Conservation (phyloP, 139 green algal species). For the Diplosphaera chodatii region DNA sequence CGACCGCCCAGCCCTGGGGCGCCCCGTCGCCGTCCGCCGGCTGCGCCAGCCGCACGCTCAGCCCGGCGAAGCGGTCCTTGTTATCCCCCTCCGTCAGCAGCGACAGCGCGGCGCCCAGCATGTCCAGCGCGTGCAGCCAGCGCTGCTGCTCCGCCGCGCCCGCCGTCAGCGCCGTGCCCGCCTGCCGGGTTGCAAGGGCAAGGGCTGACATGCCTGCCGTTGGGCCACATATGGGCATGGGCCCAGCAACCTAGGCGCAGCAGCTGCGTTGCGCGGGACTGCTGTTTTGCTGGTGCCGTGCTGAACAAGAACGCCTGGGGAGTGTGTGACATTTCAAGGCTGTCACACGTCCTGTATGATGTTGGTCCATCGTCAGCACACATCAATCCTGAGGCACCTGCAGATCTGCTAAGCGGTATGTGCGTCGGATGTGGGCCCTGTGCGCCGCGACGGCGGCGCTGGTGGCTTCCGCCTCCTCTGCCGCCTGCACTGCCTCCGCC, state of each 20-base stretch:
- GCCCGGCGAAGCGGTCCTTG: constrained; percentile 32
- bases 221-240: no score
- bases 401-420: constrained; percentile 51
- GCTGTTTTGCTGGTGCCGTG: no score
- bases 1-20: not conserved
- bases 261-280: no score
- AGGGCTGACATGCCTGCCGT: no score
- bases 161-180: constrained; percentile 11
- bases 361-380: no score
- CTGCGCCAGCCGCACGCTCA: constrained; percentile 58
- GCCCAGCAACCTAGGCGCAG: no score
- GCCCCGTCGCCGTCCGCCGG: constrained; percentile 16
- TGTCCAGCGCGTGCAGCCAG: constrained; percentile 59
- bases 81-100: constrained; percentile 12
- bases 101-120: constrained; percentile 36
- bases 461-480: constrained; percentile 64
- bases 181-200: no score
- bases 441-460: constrained; percentile 53
- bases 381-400: no score
- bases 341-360: no score
- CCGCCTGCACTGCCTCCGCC: constrained; percentile 55
- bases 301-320: no score
- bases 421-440: constrained; percentile 46
- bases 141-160: constrained; percentile 53
- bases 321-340: no score